A percentile compares a stretch with the other conserved stretches of the same genome.
Conservation (phyloP, 1,284 basidiomycete species). For the Spongispora temasekensis region DNA sequence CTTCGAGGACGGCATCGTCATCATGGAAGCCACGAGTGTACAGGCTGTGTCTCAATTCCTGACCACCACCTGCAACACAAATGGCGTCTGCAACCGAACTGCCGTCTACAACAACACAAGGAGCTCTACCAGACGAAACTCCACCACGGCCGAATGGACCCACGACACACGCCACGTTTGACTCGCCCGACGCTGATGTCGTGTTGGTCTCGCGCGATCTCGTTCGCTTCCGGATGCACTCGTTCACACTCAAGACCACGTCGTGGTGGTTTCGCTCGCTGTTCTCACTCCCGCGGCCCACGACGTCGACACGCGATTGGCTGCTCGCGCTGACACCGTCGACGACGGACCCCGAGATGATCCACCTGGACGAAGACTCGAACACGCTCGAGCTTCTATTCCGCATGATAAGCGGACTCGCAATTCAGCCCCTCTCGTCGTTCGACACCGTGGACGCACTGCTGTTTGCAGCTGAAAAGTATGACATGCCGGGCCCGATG, state of each 20-base stretch:
- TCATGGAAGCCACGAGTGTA: conserved; percentile 1
- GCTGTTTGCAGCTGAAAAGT: conserved; percentile 64
- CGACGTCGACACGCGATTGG: too few relatives aligned
- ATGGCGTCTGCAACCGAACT: too few relatives aligned
- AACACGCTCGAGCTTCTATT: conserved; percentile 55
- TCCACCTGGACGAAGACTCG: conserved; percentile 59
- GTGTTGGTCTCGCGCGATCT: conserved; percentile 46
- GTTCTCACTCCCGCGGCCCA: conserved; percentile 54
- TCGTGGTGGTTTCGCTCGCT: conserved; percentile 58
- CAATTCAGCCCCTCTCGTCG: conserved; percentile 48
- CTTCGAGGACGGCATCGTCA: conserved; percentile 39
- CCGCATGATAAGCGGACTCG: conserved; percentile 59
- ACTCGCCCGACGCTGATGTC: conserved; percentile 50
- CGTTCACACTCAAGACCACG: conserved; percentile 57
- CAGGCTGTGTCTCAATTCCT: too few relatives aligned
- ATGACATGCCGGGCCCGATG: conserved; percentile 63
- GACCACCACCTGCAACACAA: too few relatives aligned
- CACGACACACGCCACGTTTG: conserved; percentile 48
- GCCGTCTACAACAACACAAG: too few relatives aligned
- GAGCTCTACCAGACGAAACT: too few relatives aligned
- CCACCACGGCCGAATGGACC: conserved; percentile 10
- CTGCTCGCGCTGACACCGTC: too few relatives aligned
- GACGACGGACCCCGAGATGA: conserved; percentile 36
- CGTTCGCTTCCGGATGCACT: too few relatives aligned
- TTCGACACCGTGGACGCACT: conserved; percentile 56